phyloP scores from a whole-genome alignment of 2,329 filamentous ascomycete genomes.

The Cladophialophora immunda region DNA sequence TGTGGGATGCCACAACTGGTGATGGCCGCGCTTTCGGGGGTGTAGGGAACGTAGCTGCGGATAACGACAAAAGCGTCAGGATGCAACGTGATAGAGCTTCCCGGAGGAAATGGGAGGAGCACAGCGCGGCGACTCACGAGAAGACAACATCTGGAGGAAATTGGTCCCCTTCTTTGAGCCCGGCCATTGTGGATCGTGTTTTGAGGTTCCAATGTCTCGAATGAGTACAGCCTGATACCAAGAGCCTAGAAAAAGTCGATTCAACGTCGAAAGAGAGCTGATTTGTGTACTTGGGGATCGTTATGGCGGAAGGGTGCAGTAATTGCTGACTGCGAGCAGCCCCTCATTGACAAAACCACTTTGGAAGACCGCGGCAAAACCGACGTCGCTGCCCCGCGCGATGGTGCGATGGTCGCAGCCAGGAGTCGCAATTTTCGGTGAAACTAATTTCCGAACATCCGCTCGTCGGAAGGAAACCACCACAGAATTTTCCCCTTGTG shows the following conservation, averaged over 20 bases:
- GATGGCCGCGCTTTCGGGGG: constrained; percentile 72
- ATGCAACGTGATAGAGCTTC: neutral
- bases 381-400: neutral
- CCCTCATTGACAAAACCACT: neutral
- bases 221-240: neutral
- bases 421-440: too few species aligned
- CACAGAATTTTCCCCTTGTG: too few species aligned
- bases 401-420: neutral
- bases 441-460: too few species aligned
- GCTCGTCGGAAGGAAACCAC: neutral
- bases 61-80: constrained; percentile 27
- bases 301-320: neutral
- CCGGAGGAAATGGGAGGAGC: constrained; percentile 1
- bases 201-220: neutral
- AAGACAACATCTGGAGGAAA: constrained; percentile 86
- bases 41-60: constrained; percentile 77
- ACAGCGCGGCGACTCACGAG: constrained; percentile 58
- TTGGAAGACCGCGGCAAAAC: neutral
- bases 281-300: neutral
- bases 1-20: constrained; percentile 80
- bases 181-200: constrained; percentile 59
- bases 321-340: neutral
- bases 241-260: neutral
- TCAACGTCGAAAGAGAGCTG: neutral
- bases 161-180: constrained; percentile 79